phyloP scores from a whole-genome alignment of 176 grass and related monocot species.

The Avena eriantha region DNA sequence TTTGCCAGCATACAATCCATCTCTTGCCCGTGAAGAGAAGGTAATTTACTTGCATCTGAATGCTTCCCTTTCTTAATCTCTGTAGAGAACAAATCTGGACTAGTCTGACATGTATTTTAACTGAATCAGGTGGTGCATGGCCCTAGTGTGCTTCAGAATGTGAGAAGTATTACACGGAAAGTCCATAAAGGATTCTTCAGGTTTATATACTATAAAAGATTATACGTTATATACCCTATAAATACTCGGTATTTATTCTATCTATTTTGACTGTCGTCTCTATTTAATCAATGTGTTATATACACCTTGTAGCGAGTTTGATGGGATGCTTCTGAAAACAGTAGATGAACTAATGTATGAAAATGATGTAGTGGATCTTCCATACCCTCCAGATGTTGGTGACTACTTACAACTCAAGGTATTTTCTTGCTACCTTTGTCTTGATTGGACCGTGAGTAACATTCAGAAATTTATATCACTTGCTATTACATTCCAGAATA shows the following conservation, averaged over 20 bases:
- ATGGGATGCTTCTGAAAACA: neutral
- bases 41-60: constrained; percentile 30
- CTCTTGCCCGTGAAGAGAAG: constrained; percentile 56
- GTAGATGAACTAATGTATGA: constrained; percentile 16
- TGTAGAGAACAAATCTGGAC: neutral
- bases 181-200: constrained; percentile 8
- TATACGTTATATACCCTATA: neutral
- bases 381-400: neutral
- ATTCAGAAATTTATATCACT: neutral
- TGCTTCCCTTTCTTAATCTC: neutral
- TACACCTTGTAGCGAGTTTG: constrained; percentile 1
- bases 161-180: neutral
- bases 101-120: neutral
- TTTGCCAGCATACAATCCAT: constrained; percentile 62
- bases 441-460: neutral
- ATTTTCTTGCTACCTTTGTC: neutral
- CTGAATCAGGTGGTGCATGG: neutral
- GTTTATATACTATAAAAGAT: neutral
- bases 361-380: constrained; percentile 17
- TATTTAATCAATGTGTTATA: neutral
- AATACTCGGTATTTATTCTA: neutral
- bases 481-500: neutral
- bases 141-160: neutral
- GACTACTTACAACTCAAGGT: neutral
- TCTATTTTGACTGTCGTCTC: neutral